phyloP scores from a whole-genome alignment of 352 stramenopile genomes.

The Paralagenidium karlingii region DNA sequence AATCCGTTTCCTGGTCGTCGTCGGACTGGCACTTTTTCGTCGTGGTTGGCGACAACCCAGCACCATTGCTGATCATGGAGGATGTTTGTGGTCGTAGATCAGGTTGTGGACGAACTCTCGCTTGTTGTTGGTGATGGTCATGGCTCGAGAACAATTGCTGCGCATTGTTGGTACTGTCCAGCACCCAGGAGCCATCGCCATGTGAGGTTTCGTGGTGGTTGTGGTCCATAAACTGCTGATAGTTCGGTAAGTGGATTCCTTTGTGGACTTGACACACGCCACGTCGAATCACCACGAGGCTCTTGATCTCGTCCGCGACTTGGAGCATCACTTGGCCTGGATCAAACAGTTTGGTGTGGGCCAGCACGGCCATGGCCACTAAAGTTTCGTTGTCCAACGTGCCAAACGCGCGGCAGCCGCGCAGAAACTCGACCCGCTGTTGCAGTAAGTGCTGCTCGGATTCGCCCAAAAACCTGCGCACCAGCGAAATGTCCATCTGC shows the following conservation, averaged over 20 bases:
- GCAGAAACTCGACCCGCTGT: slow-evolving; percentile 36
- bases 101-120: too few species aligned
- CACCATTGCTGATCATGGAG: too few species aligned
- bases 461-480: slow-evolving; percentile 29
- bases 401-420: slow-evolving; percentile 48
- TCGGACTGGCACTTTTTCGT: slow-evolving; percentile 8
- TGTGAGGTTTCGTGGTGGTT: too few species aligned
- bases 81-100: too few species aligned
- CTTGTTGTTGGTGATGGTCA: too few species aligned
- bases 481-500: slow-evolving; percentile 26
- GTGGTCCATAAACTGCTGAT: too few species aligned
- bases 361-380: slow-evolving; percentile 24
- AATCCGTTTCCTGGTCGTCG: too few species aligned
- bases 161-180: slow-evolving; percentile 53
- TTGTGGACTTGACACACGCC: slow-evolving; percentile 62
- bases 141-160: too few species aligned
- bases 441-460: slow-evolving; percentile 30
- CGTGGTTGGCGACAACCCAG: slow-evolving; percentile 5
- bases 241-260: slow-evolving; percentile 23
- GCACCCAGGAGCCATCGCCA: slow-evolving; percentile 54
- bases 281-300: slow-evolving; percentile 52
- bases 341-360: slow-evolving; percentile 34
- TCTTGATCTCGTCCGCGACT: slow-evolving; percentile 38
- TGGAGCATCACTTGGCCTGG: slow-evolving; percentile 33
- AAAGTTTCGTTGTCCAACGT: slow-evolving; percentile 38